Base-by-base conservation (phyloP, 2,329 filamentous ascomycete genomes). In the Claviceps maximensis region DNA sequence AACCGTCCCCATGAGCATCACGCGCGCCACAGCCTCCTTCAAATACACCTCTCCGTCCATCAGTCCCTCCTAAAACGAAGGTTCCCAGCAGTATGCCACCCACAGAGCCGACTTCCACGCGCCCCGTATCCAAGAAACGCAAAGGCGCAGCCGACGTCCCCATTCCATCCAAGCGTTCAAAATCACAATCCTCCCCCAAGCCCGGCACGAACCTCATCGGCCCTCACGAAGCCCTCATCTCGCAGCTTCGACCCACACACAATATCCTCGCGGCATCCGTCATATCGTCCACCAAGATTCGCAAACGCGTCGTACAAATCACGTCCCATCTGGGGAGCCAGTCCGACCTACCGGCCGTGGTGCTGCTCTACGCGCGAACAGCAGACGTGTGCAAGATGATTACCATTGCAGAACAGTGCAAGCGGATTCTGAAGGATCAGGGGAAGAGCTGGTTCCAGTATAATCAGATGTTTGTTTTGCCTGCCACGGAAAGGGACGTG, bases 331-430 rank as follows among this genome's bases (percentile, higher is more conserved):
- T 80, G 7, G 59, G 56, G 45, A 49, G 60, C 1, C 52, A 58
- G 17, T 21, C 56, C n/a, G 57, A 59, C 4, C 55, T 54, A 25
- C 59, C 61, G 47, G 64, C 66, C 10, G 61, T 73, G 15, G 71
- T 71, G n/a, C 63, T 82, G 41, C 65, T 82, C 19, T 71, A 79
- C 59, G 75, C 77, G 33, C 73, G 74, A 21, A 69, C 74, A 0
- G 55, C 64, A 10, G 75, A 80, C 3, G 74, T 78, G 1, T 74
- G 73, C 65, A 89, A 89, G 65, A 71, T 87, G 60, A 78, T 87
- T 59, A 83, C 78, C 4, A 76, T 88, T 47, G 74, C 75, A 46
- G 85, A 89, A 65, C 81, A 86, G 40, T 75, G 74, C 53, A 84
- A 84, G 64, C 69, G 76, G 41, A 69, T 80, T 47, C 66, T 85